Evolutionary conservation across 2,329 filamentous ascomycete genomes (phyloP), one percentile per base, ranked within the genome.

Genomic region (Monosporascus sp.): DNA sequence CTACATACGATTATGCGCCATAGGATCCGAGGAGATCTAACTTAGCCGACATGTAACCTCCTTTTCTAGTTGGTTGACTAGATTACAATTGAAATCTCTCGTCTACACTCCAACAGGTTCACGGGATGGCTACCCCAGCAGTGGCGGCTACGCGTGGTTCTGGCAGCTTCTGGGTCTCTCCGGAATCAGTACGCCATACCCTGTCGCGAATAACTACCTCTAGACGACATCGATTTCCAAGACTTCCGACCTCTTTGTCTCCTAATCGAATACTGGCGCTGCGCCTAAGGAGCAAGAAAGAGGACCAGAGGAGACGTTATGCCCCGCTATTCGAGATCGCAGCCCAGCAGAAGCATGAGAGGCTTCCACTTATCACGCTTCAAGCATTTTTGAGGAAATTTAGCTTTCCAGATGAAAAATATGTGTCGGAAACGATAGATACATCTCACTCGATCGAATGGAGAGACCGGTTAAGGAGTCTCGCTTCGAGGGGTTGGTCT

Each of bases 401-500:
- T 49, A 57, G 65, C 26, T 50, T 57, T 40, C 51, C 52, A 5
- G 51, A 52, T 17, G 63, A 69, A n/a, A 46, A 52, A 40, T 27
- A 37, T 4, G 26, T 67, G 4, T 50, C 50, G 11, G 27, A 38
- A 3, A 26, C 50, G 11, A 20, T 68, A 4, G 37, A 44, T 8
- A 49, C 53, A 5, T 61, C 59, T 36, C 60, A 58, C n/a, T 52
- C 59, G 2, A 51, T 37, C 11, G 52, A 64, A 3, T 74, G 71
- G 71, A 60, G 58, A 9, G 56, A 64, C 37, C 61, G 64, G 14
- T 55, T 75, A 7, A 60, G 64, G 27, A 59, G 58, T 20, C 51
- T 75, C 9, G 61, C 61, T 2, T 53, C 52, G 41, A 71, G 66
- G 48, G 73, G 72, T 6, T 64, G 71, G 55, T 59, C 61, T 1